A percentile compares a stretch with the other conserved stretches of the same genome.
phyloP scores from a whole-genome alignment of 495 filamentous ascomycete species.

The Parmelia sp. region DNA sequence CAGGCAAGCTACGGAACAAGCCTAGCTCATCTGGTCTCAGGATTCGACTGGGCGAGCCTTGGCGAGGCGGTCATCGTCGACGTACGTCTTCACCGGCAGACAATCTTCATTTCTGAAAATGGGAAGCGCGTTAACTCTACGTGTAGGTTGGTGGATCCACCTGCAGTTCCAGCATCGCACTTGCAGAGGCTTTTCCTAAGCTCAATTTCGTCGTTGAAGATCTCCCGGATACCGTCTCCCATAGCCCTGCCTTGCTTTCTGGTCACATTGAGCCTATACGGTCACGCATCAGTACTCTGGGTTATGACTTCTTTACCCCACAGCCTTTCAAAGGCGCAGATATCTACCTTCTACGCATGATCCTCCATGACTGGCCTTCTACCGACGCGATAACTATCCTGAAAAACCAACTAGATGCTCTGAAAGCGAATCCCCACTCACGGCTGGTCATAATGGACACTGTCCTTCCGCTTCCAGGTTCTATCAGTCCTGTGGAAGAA shows the following conservation, averaged over 20 bases:
- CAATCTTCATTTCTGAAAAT: too few relatives aligned
- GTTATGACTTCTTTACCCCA: constrained; percentile 44
- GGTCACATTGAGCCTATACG: constrained; percentile 22
- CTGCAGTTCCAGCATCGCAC: constrained; percentile 27
- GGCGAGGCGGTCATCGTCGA: constrained; percentile 25
- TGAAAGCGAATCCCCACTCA: constrained; percentile 23
- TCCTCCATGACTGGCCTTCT: constrained; percentile 50
- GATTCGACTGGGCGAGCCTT: constrained; percentile 27
- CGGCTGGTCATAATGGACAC: constrained; percentile 38
- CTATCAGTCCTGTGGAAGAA: constrained; percentile 27
- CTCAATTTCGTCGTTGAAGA: constrained; percentile 32
- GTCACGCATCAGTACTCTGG: constrained; percentile 38
- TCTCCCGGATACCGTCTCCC: constrained; percentile 17
- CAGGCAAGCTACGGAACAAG: constrained; percentile 20
- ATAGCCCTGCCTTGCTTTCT: background rate
- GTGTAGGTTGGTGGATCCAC: constrained; percentile 26
- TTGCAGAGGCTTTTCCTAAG: constrained; percentile 31
- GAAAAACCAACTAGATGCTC: constrained; percentile 33
- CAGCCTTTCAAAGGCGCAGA: constrained; percentile 46
- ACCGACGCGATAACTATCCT: constrained; percentile 41
- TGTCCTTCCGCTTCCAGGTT: constrained; percentile 35
- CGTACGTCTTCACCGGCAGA: background rate
- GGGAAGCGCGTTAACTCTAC: background rate
- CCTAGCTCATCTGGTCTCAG: constrained; percentile 27
- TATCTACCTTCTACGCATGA: constrained; percentile 48